A percentile compares a stretch with the other conserved stretches of the same genome.
Evolutionary conservation across 169 alveolate genomes (phyloP).

Genomic region (Blepharisma undulans): DNA sequence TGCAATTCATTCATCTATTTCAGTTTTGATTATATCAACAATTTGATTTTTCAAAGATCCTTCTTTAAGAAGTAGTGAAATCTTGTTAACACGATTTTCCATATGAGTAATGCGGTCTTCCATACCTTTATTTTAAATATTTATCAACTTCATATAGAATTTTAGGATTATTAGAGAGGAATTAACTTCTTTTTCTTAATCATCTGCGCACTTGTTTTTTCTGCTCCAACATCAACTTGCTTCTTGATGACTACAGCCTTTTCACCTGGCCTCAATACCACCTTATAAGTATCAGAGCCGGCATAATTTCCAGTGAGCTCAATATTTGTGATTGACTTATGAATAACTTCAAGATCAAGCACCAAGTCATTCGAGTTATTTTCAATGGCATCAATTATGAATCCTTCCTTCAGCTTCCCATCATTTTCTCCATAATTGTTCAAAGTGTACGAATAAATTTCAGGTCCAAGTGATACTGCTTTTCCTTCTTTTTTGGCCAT

Average conservation of each 20-base stretch:
- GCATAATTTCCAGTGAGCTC: not conserved
- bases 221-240: not conserved
- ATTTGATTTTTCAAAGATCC: not conserved
- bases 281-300: constrained; percentile 16
- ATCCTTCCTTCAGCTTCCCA: constrained; percentile 14
- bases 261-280: not conserved
- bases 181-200: not conserved
- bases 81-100: not conserved
- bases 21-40: not conserved
- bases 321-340: constrained; percentile 12
- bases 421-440: not conserved
- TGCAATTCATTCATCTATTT: not conserved
- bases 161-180: not conserved
- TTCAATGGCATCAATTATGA: not conserved
- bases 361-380: not conserved
- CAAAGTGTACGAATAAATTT: not conserved
- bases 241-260: not conserved
- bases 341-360: constrained; percentile 16
- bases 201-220: not conserved
- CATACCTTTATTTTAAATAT: not conserved
- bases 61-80: not conserved
- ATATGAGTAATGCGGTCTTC: not conserved
- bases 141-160: not conserved
- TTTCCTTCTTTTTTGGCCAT: not conserved
- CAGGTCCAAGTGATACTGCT: not conserved